A percentile compares a stretch with the other conserved stretches of the same genome.
Conservation (phyloP, 2,329 filamentous ascomycete species). For the Cytospora piceicola region DNA sequence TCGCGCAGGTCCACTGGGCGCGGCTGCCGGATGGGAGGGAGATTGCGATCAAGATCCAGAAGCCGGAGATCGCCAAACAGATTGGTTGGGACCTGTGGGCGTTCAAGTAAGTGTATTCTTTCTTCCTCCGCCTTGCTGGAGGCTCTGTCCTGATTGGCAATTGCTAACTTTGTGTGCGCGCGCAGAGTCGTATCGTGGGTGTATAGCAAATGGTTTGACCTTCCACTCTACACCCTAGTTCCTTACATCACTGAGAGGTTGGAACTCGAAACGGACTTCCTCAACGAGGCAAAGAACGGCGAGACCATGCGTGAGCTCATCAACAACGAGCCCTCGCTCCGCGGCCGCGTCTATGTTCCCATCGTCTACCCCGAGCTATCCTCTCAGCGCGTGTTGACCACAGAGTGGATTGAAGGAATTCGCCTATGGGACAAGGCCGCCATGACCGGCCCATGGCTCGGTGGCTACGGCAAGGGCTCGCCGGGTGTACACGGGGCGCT, state of each 20-base stretch:
- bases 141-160: conserved; percentile 25
- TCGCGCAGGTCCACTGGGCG: conserved; percentile 97
- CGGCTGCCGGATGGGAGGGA: conserved; percentile 82
- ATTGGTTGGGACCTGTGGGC: conserved; percentile 95
- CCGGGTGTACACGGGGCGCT: conserved; percentile 74
- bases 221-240: conserved; percentile 89
- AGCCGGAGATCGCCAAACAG: conserved; percentile 88
- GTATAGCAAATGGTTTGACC: conserved; percentile 86
- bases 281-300: conserved; percentile 87
- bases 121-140: conserved; percentile 1
- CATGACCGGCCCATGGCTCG: conserved; percentile 77
- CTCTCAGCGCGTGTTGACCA: conserved; percentile 83
- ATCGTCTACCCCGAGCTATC: conserved; percentile 81
- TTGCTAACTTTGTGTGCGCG: conserved; percentile 17
- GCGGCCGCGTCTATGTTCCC: conserved; percentile 85
- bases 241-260: conserved; percentile 94
- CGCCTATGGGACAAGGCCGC: conserved; percentile 89
- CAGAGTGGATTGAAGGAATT: conserved; percentile 97
- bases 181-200: conserved; percentile 74
- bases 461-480: conserved; percentile 74
- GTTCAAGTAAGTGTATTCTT: conserved; percentile 69
- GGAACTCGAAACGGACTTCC: conserved; percentile 90
- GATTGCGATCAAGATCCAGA: conserved; percentile 96
- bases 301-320: conserved; percentile 82
- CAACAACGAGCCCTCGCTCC: conserved; percentile 73